These are phyloP conservation scores for Plasmodium relictum DNA, from an alignment of 169 alveolate species.

Conservation along the genomic window DNA sequence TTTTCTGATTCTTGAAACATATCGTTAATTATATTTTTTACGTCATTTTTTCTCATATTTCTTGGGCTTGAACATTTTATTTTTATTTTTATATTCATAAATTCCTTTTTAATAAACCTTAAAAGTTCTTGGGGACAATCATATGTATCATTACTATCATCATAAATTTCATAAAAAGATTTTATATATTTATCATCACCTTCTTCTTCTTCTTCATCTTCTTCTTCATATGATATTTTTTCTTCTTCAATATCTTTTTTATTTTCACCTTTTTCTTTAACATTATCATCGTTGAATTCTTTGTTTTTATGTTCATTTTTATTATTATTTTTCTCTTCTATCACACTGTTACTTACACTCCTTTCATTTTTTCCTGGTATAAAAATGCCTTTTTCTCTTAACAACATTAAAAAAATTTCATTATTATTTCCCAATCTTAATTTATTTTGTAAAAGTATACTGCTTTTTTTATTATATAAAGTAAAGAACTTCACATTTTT, in stretches of 20 bases:
- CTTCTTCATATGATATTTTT: neutral
- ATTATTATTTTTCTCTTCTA: neutral
- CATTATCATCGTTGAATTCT: neutral
- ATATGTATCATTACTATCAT: conserved; percentile 75
- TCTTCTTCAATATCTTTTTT: neutral
- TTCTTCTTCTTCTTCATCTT: neutral
- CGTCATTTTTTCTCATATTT: conserved; percentile 71
- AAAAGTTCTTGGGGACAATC: conserved; percentile 78
- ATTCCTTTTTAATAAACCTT: conserved; percentile 78
- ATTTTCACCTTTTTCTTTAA: neutral
- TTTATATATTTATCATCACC: conserved; percentile 13
- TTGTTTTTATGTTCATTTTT: neutral
- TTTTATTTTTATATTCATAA: conserved; percentile 78
- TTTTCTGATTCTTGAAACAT: conserved; percentile 23
- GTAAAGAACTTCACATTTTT: conserved; percentile 19
- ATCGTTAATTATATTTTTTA: conserved; percentile 40
- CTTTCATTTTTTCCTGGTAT: neutral
- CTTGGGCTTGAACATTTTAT: conserved; percentile 81
- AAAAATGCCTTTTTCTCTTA: too few relatives aligned
- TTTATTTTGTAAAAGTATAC: neutral
- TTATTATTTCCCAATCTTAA: neutral
- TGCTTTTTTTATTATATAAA: conserved; percentile 1
- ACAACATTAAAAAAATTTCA: neutral
- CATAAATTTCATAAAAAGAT: conserved; percentile 77
- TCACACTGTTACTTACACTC: neutral